phyloP scores from a whole-genome alignment of 140 eudicot species.

The Cichorium intybus region DNA sequence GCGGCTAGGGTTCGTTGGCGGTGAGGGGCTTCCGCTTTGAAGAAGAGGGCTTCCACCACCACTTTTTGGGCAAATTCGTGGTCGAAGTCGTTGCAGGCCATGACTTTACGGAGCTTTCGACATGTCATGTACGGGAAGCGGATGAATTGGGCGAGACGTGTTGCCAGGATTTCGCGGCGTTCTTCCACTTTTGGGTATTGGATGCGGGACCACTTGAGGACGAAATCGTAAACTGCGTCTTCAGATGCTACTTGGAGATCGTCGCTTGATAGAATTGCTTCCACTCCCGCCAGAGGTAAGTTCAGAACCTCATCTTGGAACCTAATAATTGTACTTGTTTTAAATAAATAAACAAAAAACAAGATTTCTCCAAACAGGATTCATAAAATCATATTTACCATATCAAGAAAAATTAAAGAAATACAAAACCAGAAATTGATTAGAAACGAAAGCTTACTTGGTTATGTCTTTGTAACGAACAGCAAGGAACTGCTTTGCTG shows the following conservation, averaged over 20 bases:
- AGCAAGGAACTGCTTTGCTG: slow-evolving; percentile 74
- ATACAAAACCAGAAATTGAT: background rate
- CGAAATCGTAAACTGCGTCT: slow-evolving; percentile 82
- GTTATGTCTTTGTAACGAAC: slow-evolving; percentile 69
- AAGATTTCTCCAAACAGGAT: no score
- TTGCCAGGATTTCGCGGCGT: slow-evolving; percentile 64
- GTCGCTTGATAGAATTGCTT: slow-evolving; percentile 74
- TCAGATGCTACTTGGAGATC: slow-evolving; percentile 94
- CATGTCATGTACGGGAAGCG: slow-evolving; percentile 92
- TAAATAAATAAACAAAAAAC: background rate
- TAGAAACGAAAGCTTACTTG: slow-evolving; percentile 42
- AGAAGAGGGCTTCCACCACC: slow-evolving; percentile 80
- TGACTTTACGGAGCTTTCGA: slow-evolving; percentile 71
- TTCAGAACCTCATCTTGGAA: slow-evolving; percentile 72
- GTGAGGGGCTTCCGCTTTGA: slow-evolving; percentile 83
- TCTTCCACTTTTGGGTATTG: slow-evolving; percentile 77
- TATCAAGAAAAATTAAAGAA: background rate
- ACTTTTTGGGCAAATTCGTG: slow-evolving; percentile 63
- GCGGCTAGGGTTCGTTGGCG: slow-evolving; percentile 62
- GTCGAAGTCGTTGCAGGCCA: slow-evolving; percentile 73
- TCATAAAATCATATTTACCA: no score
- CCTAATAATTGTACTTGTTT: slow-evolving; percentile 26
- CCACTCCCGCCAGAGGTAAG: slow-evolving; percentile 82
- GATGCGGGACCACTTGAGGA: slow-evolving; percentile 67
- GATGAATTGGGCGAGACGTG: slow-evolving; percentile 68